Evolutionary conservation across 2,329 filamentous ascomycete genomes (phyloP).

Genomic region (Ophiostoma quercus): DNA sequence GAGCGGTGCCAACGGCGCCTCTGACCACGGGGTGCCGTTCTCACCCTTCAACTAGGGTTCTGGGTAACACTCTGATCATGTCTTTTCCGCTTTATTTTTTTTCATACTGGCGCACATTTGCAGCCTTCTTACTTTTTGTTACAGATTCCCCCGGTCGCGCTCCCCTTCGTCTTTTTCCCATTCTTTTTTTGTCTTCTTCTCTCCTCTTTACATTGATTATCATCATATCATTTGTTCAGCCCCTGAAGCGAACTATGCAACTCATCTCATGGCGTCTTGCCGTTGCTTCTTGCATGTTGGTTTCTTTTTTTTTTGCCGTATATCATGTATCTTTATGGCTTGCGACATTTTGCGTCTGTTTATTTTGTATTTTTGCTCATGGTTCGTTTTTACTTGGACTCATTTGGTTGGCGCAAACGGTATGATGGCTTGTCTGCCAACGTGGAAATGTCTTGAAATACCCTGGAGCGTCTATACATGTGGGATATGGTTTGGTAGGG

Average conservation of each 20-base stretch:
- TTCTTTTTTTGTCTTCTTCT: background rate
- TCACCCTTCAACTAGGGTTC: background rate
- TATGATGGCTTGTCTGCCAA: slow-evolving; percentile 16
- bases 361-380: background rate
- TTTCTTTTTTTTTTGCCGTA: background rate
- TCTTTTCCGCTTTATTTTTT: background rate
- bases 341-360: background rate
- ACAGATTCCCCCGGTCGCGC: slow-evolving; percentile 12
- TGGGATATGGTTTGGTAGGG: slow-evolving; percentile 12
- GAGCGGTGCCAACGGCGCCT: background rate
- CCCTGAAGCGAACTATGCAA: background rate
- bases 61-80: too few relatives aligned
- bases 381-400: background rate
- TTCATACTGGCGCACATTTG: background rate
- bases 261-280: background rate
- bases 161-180: background rate
- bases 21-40: background rate
- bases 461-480: slow-evolving; percentile 12
- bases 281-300: background rate
- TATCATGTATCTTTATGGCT: background rate
- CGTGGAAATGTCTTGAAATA: slow-evolving; percentile 15
- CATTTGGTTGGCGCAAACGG: slow-evolving; percentile 15
- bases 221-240: background rate
- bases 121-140: background rate
- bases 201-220: background rate